phyloP scores from a whole-genome alignment of 257 asterid species.

The Solanum acaule region DNA sequence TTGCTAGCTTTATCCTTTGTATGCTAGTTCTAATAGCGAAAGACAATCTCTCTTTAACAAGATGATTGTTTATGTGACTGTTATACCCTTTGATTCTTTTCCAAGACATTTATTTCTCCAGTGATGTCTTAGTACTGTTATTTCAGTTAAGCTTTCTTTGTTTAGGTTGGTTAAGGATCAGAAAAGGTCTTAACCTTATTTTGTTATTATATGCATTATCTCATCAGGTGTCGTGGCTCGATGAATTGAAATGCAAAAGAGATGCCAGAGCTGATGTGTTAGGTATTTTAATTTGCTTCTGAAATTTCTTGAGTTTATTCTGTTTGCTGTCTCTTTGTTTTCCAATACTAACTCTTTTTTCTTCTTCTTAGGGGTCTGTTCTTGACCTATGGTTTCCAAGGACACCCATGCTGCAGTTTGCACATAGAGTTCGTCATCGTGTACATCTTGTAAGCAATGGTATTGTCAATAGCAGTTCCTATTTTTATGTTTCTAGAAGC shows the following conservation, averaged over 20 bases:
- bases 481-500: neutral
- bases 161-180: neutral
- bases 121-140: neutral
- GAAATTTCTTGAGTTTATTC: neutral
- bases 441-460: neutral
- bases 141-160: neutral
- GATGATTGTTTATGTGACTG: neutral
- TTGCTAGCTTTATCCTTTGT: neutral
- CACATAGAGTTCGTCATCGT: neutral
- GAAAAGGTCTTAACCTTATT: neutral
- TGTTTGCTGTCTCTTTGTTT: neutral
- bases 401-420: neutral
- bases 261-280: neutral
- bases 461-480: neutral
- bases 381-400: neutral
- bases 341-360: neutral
- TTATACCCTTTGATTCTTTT: neutral
- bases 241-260: conserved; percentile 52
- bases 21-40: neutral
- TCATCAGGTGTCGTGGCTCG: conserved; percentile 94
- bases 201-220: conserved; percentile 1
- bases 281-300: conserved; percentile 21
- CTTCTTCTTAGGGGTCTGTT: neutral
- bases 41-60: neutral
- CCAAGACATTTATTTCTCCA: neutral